phyloP scores from a whole-genome alignment of 83 land plant species.

The Picea abies region DNA sequence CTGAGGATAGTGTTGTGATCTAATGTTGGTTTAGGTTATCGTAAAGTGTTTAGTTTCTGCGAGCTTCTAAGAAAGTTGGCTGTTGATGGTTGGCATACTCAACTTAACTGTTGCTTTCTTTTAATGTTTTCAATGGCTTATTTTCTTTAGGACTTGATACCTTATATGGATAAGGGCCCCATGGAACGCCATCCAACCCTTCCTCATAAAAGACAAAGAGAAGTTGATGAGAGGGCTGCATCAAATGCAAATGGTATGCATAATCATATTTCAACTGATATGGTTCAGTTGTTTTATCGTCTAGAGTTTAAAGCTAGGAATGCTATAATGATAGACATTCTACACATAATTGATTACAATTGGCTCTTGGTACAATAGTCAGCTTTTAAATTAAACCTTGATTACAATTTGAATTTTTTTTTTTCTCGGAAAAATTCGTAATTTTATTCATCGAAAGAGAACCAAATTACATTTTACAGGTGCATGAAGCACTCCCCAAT shows the following conservation, averaged over 20 bases:
- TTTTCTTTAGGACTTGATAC: constrained; percentile 74
- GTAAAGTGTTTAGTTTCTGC: not conserved
- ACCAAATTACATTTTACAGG: too few relatives aligned
- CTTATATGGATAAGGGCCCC: constrained; percentile 88
- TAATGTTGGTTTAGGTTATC: not conserved
- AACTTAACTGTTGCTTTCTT: not conserved
- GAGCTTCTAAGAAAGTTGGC: not conserved
- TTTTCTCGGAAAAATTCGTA: too few relatives aligned
- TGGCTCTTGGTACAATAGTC: too few relatives aligned
- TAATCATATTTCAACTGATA: not conserved
- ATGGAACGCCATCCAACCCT: constrained; percentile 60
- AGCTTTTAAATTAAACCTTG: too few relatives aligned
- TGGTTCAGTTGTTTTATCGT: not conserved
- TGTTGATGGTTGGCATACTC: not conserved
- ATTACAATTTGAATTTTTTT: too few relatives aligned
- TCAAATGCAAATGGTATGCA: constrained; percentile 17
- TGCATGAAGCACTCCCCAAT: too few relatives aligned
- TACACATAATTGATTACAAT: too few relatives aligned
- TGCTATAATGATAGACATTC: too few relatives aligned
- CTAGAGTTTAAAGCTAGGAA: not conserved
- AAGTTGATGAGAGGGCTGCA: constrained; percentile 32
- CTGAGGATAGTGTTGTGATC: not conserved
- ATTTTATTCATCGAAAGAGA: too few relatives aligned
- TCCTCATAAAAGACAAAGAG: constrained; percentile 87
- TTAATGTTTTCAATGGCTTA: not conserved